phyloP scores from a whole-genome alignment of 345 rosid genomes.

The Murraya paniculata region DNA sequence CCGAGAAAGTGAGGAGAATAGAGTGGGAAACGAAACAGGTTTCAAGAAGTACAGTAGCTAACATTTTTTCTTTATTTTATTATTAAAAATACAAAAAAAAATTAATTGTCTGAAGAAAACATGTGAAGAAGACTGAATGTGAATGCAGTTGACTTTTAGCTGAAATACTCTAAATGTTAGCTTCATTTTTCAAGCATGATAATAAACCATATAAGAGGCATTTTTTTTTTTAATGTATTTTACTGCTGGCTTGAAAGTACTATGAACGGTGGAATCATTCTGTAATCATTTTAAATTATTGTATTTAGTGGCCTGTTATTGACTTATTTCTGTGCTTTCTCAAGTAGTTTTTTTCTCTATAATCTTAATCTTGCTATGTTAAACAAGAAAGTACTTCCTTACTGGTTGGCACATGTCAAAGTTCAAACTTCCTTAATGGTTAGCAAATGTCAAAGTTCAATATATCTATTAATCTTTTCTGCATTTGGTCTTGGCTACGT shows the following conservation, averaged over 20 bases:
- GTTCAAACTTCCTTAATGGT: neutral
- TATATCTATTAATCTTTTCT: neutral
- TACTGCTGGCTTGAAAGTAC: neutral
- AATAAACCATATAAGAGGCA: neutral
- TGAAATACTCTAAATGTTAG: neutral
- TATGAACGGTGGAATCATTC: neutral
- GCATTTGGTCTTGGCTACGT: neutral
- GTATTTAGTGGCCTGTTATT: neutral
- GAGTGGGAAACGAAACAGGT: neutral
- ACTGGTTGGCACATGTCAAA: neutral
- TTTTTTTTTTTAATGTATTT: neutral
- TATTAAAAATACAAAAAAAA: too few species aligned
- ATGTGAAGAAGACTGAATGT: neutral
- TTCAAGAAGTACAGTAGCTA: neutral
- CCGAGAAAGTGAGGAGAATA: slow-evolving; percentile 1
- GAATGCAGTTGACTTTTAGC: neutral
- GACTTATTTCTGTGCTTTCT: neutral
- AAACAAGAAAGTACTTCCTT: neutral
- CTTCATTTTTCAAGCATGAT: neutral
- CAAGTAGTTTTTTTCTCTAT: neutral
- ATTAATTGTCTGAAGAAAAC: neutral
- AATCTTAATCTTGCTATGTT: neutral
- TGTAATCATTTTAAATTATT: neutral
- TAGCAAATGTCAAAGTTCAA: neutral
- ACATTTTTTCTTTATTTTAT: neutral